Evolutionary conservation across 176 grass and related monocot genomes (phyloP), one percentile per base, ranked within the genome.

Genomic region (Metroxylon sagu): DNA sequence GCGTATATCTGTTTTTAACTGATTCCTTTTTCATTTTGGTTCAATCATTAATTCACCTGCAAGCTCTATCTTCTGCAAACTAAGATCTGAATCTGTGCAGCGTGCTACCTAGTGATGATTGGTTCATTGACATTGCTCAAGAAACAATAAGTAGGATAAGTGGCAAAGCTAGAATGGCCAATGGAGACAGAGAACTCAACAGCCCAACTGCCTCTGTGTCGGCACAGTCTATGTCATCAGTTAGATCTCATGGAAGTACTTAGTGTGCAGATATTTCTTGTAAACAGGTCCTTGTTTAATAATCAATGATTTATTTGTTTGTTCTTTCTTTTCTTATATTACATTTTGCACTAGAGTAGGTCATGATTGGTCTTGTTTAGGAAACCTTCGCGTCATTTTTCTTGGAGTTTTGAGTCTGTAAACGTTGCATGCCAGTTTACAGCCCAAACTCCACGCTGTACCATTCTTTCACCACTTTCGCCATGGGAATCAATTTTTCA

Each of bases 151-250:
- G 75, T 50, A 80, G 76, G 80, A 90, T 96, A 50, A 90, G 79
- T 62, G 90, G 86, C 60, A 84, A 3, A 79, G 86, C 65, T 63
- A 74, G 77, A 79, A 66, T 53, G 51, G 79, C 76, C 21, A 87
- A 90, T 31, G 91, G 86, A 48, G 91, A 96, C 28, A 68, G 91
- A 61, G 86, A 96, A 39, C 54, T 71, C 16, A 82, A 80, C 80
- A 96, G 91, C 65, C 91, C 86, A 14, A 96, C 86, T 35, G 86
- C 91, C 54, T 96, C 86, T 17, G 75, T 96, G 35, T 96, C 91
- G 30, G 91, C 91, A 3, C 80, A 90, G 16, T 96, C 91, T 4
- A 87, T 96, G 26, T 89, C 90, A 4, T 95, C 90, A 4, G 75
- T 89, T 69, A 84, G 70, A 82, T 87, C 81, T 29, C 74, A 81